These are phyloP conservation scores for Lophium mytilinum DNA, from an alignment of 495 filamentous ascomycete species.

Conservation along the genomic window DNA sequence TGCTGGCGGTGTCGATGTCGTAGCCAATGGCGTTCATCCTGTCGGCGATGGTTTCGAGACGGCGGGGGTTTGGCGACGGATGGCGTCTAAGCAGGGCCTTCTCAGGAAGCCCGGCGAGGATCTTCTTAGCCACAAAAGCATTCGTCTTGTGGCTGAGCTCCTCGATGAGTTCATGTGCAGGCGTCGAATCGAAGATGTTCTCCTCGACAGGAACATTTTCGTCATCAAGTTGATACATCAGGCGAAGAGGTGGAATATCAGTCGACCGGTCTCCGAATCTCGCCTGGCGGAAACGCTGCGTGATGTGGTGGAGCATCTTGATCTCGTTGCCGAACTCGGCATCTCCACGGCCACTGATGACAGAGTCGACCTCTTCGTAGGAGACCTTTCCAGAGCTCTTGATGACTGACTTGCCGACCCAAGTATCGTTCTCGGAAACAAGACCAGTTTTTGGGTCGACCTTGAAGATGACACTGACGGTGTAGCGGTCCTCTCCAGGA, in stretches of 20 bases:
- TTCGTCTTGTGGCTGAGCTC: conserved; percentile 91
- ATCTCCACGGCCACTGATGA: conserved; percentile 54
- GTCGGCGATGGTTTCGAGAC: conserved; percentile 82
- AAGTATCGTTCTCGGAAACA: conserved; percentile 72
- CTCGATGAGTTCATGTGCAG: conserved; percentile 87
- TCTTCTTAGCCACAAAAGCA: conserved; percentile 75
- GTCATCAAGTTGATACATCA: conserved; percentile 92
- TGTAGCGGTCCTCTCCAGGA: conserved; percentile 79
- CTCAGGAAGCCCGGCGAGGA: conserved; percentile 70
- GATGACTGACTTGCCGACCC: conserved; percentile 90
- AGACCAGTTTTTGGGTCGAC: conserved; percentile 70
- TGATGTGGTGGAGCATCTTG: conserved; percentile 62
- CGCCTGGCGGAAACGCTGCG: conserved; percentile 80
- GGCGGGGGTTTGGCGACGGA: conserved; percentile 72
- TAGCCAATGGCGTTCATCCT: conserved; percentile 87
- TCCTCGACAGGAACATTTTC: conserved; percentile 94
- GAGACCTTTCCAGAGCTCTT: conserved; percentile 80
- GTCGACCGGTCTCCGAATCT: conserved; percentile 70
- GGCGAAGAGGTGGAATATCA: conserved; percentile 73
- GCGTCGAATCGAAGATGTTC: conserved; percentile 88
- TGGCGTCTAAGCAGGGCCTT: conserved; percentile 90
- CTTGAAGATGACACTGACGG: conserved; percentile 85
- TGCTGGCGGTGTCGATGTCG: conserved; percentile 80
- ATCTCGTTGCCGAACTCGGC: conserved; percentile 63
- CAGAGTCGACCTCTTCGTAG: conserved; percentile 75